phyloP scores from a whole-genome alignment of 192 early-diverging fungal genomes.

The Umbelopsis sp. region DNA sequence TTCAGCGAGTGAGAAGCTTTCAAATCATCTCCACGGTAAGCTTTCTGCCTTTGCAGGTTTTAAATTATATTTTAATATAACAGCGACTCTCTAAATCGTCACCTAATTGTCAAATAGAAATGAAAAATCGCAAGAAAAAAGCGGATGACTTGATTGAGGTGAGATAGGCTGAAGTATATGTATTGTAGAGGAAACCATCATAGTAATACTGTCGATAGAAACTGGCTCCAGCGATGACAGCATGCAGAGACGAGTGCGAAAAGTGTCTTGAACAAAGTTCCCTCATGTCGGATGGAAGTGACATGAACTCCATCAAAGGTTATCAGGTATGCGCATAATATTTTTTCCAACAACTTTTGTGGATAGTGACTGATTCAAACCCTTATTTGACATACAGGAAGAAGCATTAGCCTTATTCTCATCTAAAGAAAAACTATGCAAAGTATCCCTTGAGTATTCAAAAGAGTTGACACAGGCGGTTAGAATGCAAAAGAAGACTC shows the following conservation, averaged over 20 bases:
- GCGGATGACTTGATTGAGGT: not conserved
- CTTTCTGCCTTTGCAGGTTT: not conserved
- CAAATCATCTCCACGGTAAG: not conserved
- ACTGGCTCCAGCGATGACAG: not conserved
- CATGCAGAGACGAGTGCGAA: not conserved
- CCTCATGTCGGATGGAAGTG: not conserved
- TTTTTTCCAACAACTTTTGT: not conserved
- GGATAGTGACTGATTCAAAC: not conserved
- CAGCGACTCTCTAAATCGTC: no score
- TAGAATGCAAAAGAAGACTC: not conserved
- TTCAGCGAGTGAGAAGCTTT: not conserved
- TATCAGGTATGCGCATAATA: not conserved
- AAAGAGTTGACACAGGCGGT: not conserved
- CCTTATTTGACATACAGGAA: not conserved
- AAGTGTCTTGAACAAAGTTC: not conserved
- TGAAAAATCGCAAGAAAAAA: constrained; percentile 6
- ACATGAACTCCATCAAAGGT: not conserved
- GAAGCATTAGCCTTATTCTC: constrained; percentile 6
- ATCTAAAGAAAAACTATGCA: constrained; percentile 8
- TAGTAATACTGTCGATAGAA: not conserved
- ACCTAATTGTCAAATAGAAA: not conserved
- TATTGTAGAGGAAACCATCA: not conserved
- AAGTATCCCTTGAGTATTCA: constrained; percentile 3
- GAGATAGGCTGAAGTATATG: not conserved
- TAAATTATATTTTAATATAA: no score